phyloP scores from a whole-genome alignment of 164 flowering plant species.

The Hamamelis virginiana region DNA sequence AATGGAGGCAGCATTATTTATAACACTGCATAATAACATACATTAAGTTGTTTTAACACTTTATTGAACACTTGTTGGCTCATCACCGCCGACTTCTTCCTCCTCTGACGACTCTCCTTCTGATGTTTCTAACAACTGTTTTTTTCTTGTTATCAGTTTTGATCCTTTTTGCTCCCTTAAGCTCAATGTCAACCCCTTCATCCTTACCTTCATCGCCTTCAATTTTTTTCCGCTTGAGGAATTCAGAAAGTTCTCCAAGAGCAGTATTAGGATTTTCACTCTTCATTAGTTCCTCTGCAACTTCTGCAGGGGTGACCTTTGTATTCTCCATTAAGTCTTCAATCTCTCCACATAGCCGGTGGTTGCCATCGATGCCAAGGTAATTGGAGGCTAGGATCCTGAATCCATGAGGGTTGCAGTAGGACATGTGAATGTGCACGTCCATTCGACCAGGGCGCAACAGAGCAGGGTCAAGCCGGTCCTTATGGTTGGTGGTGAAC shows the following conservation, averaged over 20 bases:
- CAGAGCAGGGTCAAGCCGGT: constrained; percentile 47
- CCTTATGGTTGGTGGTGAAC: constrained; percentile 61
- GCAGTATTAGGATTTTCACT: constrained; percentile 41
- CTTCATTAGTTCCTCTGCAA: constrained; percentile 59
- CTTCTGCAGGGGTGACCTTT: constrained; percentile 55
- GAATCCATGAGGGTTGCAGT: constrained; percentile 39
- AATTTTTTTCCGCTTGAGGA: constrained; percentile 34
- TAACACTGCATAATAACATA: too few relatives aligned
- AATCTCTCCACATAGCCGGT: constrained; percentile 24
- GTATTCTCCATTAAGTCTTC: constrained; percentile 23
- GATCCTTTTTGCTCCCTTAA: too few relatives aligned
- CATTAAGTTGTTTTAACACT: too few relatives aligned
- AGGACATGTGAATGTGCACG: constrained; percentile 59
- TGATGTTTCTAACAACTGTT: too few relatives aligned
- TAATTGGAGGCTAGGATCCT: constrained; percentile 41
- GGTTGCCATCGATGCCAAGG: constrained; percentile 26
- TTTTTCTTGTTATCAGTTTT: too few relatives aligned
- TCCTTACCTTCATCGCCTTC: too few relatives aligned
- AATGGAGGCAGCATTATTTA: too few relatives aligned
- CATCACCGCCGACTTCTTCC: too few relatives aligned
- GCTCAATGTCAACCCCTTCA: too few relatives aligned
- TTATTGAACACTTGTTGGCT: too few relatives aligned
- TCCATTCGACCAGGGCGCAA: constrained; percentile 67
- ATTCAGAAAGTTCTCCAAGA: constrained; percentile 32
- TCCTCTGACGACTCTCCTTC: too few relatives aligned